These are phyloP conservation scores for Globisporangium recalcitrans DNA, from an alignment of 352 stramenopile species.

Conservation along the genomic window DNA sequence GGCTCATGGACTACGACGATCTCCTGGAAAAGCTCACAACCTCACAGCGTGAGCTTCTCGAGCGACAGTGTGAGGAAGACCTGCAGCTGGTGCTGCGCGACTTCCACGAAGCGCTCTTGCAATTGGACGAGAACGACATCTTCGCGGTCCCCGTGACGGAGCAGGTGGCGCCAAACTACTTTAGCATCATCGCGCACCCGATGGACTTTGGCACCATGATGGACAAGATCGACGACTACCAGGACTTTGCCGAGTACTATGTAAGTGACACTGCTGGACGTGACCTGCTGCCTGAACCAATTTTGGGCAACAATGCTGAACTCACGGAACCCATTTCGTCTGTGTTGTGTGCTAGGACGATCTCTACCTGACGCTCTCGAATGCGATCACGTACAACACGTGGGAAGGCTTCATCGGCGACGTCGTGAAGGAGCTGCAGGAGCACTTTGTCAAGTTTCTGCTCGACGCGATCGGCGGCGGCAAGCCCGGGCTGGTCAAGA, in stretches of 20 bases:
- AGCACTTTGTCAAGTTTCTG: slow-evolving; percentile 70
- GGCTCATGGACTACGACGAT: slow-evolving; percentile 37
- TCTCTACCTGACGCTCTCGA: slow-evolving; percentile 69
- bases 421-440: slow-evolving; percentile 60
- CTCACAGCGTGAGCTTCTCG: slow-evolving; percentile 48
- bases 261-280: slow-evolving; percentile 26
- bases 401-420: slow-evolving; percentile 56
- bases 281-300: background rate
- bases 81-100: slow-evolving; percentile 46
- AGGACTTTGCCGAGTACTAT: slow-evolving; percentile 70
- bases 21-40: slow-evolving; percentile 49
- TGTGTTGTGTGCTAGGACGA: slow-evolving; percentile 37
- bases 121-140: slow-evolving; percentile 73
- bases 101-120: slow-evolving; percentile 68
- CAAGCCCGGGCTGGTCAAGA: slow-evolving; percentile 17
- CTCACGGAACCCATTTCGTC: slow-evolving; percentile 5
- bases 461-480: slow-evolving; percentile 44
- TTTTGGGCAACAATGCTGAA: background rate
- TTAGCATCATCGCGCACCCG: slow-evolving; percentile 77
- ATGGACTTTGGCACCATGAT: slow-evolving; percentile 95
- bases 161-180: slow-evolving; percentile 91
- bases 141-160: slow-evolving; percentile 90
- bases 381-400: slow-evolving; percentile 77
- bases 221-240: slow-evolving; percentile 71
- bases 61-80: slow-evolving; percentile 55